A percentile compares a stretch with the other conserved stretches of the same genome.
Evolutionary conservation across 257 asterid genomes (phyloP).

Genomic region (Nicotiana attenuata): DNA sequence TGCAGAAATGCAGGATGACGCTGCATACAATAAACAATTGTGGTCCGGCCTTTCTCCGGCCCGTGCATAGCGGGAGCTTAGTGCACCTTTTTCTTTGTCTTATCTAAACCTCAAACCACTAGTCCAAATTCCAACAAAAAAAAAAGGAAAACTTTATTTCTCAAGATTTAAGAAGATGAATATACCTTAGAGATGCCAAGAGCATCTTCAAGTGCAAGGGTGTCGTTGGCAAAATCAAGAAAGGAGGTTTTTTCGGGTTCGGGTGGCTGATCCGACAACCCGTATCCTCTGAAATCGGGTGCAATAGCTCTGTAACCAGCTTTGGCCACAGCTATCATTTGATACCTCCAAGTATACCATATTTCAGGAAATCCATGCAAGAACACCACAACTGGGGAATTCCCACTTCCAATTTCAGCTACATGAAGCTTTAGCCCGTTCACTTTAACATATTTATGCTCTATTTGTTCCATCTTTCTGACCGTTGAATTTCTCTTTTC

Average conservation of each 20-base stretch:
- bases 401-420: slow-evolving; percentile 36
- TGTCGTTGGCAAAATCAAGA: slow-evolving; percentile 32
- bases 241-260: slow-evolving; percentile 40
- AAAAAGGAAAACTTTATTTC: no score
- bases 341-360: slow-evolving; percentile 57
- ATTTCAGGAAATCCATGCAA: slow-evolving; percentile 55
- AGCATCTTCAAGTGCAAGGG: slow-evolving; percentile 47
- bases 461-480: slow-evolving; percentile 27
- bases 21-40: no score
- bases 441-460: slow-evolving; percentile 31
- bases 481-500: no score
- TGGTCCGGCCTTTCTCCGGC: no score
- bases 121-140: no score
- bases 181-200: slow-evolving; percentile 23
- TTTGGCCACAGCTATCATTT: slow-evolving; percentile 33
- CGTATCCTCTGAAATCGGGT: slow-evolving; percentile 63
- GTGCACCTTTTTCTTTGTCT: no score
- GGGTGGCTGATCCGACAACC: slow-evolving; percentile 46
- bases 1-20: no score
- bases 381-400: slow-evolving; percentile 35
- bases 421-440: slow-evolving; percentile 46
- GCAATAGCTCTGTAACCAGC: slow-evolving; percentile 58
- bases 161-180: not conserved
- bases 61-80: no score
- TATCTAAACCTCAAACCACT: no score